Base-by-base conservation (phyloP, 2,329 filamentous ascomycete species). In the Sarocladium strictum region DNA sequence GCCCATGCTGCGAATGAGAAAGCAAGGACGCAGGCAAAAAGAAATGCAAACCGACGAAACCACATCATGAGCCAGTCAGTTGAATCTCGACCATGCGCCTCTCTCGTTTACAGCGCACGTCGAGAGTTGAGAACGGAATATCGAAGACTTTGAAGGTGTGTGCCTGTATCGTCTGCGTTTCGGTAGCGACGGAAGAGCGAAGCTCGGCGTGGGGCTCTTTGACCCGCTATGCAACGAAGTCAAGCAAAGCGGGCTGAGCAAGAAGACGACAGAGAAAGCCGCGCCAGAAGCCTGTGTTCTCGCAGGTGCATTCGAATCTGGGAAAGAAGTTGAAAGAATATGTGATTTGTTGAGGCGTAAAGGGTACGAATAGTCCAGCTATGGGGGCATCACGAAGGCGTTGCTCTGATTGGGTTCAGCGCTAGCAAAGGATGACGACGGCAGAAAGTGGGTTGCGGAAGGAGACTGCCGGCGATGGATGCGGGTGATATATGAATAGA, bases 1-100 rank as follows among this genome's bases (percentile, higher is more conserved):
- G 76, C 67, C 64, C 74, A 77, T 49, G 78, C 68, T 50, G 75
- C 57, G 59, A 83, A 73, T 56, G 78, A 69, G 60, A 82, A 55
- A 43, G 72, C 54, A 57, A 75, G 58, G 60, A 79, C 60, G 58
- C 76, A 60, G 60, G 68, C 61, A 58, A 67, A 55, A 53, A 70
- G 61, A 50, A 76, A 66, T 55, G 69, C 65, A 58, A 74, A 62
- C 52, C 75, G 74, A 27, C 76, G 77, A 52, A 80, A 57, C 66
- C 74, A 73, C 59, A 72, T 72, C 76, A 79, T 53, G 32, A n/a
- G n/a, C n/a, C n/a, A n/a, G 21, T 24, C 17, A 11, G 50, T 17
- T 35, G 17, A 35, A 27, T 38, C 9, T 26, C 3, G 11, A 17
- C 21, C 26, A 21, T 17, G 47, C 29, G 47, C 47, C 21, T n/a